A percentile compares a stretch with the other conserved stretches of the same genome.
phyloP scores from a whole-genome alignment of 805 yeast species.

The Pichia cabralensis region DNA sequence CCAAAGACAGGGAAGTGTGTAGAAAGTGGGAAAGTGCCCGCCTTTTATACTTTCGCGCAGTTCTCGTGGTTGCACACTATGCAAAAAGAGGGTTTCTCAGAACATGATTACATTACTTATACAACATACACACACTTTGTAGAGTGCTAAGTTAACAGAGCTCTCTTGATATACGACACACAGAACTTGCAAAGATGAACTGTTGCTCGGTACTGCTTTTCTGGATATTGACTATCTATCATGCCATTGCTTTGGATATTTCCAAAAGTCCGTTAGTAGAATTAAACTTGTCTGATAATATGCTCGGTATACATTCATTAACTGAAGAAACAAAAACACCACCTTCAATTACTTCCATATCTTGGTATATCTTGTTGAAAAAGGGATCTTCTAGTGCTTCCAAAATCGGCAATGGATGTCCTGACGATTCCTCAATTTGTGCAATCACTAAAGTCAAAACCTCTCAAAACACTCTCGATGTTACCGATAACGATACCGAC shows the following conservation, averaged over 20 bases:
- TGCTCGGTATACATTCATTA: slow-evolving; percentile 41
- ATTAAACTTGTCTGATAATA: slow-evolving; percentile 32
- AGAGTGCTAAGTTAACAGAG: no score
- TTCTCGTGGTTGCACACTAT: not conserved
- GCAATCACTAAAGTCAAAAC: no score
- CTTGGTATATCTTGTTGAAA: slow-evolving; percentile 60
- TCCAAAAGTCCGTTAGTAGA: slow-evolving; percentile 24
- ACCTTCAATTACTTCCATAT: slow-evolving; percentile 53
- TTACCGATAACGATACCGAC: slow-evolving; percentile 37
- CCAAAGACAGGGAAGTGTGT: no score
- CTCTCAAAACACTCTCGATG: no score
- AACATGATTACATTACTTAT: no score
- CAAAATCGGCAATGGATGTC: slow-evolving; percentile 40
- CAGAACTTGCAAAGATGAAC: no score
- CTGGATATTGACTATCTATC: no score
- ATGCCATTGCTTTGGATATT: slow-evolving; percentile 19
- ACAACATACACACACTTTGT: no score
- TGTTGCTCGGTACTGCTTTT: no score
- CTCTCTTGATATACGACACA: no score
- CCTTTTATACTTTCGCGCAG: not conserved
- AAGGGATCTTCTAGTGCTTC: slow-evolving; percentile 23
- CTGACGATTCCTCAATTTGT: slow-evolving; percentile 66
- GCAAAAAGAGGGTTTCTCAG: not conserved
- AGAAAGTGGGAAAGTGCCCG: no score
- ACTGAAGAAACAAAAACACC: slow-evolving; percentile 51